Percentiles rank a stretch among this genome's conserved stretches.
These are phyloP conservation scores for Clavulina sp. DNA, from an alignment of 768 basidiomycete genomes.

Conservation along the genomic window DNA sequence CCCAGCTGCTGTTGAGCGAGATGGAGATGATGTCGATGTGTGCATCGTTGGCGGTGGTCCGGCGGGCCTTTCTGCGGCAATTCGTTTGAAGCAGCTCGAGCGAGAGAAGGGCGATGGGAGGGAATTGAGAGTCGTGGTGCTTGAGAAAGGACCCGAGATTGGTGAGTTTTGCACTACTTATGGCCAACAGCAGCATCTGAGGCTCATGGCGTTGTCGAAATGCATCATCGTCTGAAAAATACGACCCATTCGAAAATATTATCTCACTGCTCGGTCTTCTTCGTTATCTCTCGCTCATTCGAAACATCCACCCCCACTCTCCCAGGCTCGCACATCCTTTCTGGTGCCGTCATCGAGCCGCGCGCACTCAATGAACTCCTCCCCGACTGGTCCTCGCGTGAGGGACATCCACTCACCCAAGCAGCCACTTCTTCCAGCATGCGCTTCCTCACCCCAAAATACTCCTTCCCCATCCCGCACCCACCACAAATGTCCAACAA, in stretches of 20 bases:
- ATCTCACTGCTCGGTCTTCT: no score
- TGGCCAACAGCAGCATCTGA: background rate
- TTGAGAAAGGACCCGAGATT: constrained; percentile 89
- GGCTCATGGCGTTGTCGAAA: no score
- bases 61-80: constrained; percentile 90
- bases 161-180: constrained; percentile 35
- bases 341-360: constrained; percentile 90
- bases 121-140: constrained; percentile 77
- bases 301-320: background rate
- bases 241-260: background rate
- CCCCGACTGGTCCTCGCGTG: constrained; percentile 55
- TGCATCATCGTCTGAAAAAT: background rate
- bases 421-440: constrained; percentile 63
- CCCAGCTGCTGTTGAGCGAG: constrained; percentile 50
- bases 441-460: constrained; percentile 61
- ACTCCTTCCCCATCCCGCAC: constrained; percentile 71
- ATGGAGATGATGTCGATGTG: constrained; percentile 86
- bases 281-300: background rate
- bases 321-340: constrained; percentile 82
- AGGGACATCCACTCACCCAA: constrained; percentile 62
- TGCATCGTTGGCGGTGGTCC: constrained; percentile 95
- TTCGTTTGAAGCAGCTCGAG: constrained; percentile 85
- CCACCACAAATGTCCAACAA: constrained; percentile 95
- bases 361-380: constrained; percentile 79
- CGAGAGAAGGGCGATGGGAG: constrained; percentile 41